Evolutionary conservation across 2,329 filamentous ascomycete genomes (phyloP), one percentile per base, ranked within the genome.

Genomic region (Pseudogymnoascus sp.): DNA sequence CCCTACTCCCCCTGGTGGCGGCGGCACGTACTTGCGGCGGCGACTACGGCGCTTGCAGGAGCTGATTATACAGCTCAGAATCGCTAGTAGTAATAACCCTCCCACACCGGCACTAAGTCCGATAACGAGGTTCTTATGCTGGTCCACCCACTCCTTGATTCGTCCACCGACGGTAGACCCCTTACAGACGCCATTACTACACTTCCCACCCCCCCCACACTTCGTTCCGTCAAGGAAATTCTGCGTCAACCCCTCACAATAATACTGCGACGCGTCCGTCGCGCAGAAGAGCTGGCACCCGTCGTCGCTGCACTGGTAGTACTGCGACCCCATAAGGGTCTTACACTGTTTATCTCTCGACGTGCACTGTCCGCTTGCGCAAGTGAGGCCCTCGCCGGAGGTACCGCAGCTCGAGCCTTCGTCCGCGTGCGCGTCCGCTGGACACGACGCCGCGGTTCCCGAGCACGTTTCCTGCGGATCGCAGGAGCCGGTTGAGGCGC

Each of bases 351-450:
- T 82, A 74, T 97, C 87, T 66, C 95, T 88, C 61, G 89, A 95
- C 3, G 95, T 99, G 76, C 95, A 99, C 76, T 98, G 93, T 11
- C 95, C 95, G 53, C 89, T 93, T 31, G 95, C 91, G 73, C 95
- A 99, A 33, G 84, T 78, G 33, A 98, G 82, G 1, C 84, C 84
- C 2, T 74, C 69, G 16, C 60, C 66, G 41, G 76, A 72, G 60
- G 79, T 77, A 35, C 91, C 91, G 72, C 95, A 99, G 16, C 77
- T 76, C 3, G 84, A 79, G 35, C 86, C 95, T 73, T 98, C 87
- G 0, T 84, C 78, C 59, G 86, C 80, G 68, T 85, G 89, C 61
- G 79, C 69, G 74, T 99, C 91, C 1, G 77, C 72, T 0, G 95
- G 95, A 71, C 95, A 99, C 41, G 82, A 79, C 12, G 90, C 85